Evolutionary conservation across 495 filamentous ascomycete species (phyloP).

Genomic region (Pyrenula massariospora): DNA sequence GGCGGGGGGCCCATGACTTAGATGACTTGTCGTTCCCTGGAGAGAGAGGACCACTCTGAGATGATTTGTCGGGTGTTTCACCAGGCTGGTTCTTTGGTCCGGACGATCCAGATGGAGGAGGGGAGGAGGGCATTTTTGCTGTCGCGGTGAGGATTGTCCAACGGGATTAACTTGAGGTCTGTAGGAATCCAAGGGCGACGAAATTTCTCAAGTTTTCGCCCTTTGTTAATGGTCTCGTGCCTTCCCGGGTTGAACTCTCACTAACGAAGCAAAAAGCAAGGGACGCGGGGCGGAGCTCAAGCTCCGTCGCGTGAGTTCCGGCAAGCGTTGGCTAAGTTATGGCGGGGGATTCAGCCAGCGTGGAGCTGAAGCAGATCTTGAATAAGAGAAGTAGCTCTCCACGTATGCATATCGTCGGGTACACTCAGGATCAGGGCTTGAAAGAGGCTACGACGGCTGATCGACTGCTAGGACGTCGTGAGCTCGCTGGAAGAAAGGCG

Average conservation of each 20-base stretch:
- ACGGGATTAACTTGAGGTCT: neutral
- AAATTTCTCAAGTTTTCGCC: neutral
- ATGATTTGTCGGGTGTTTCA: neutral
- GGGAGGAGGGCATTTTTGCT: neutral
- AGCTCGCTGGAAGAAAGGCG: neutral
- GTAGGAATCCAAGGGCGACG: neutral
- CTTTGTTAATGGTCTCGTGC: neutral
- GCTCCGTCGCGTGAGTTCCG: neutral
- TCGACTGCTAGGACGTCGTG: neutral
- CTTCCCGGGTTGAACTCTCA: neutral
- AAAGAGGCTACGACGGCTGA: neutral
- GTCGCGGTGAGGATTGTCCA: neutral
- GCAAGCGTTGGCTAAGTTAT: neutral
- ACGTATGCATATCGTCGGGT: neutral
- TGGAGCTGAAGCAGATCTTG: neutral
- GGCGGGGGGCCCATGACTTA: slow-evolving; percentile 1
- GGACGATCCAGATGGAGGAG: neutral
- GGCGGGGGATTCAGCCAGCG: neutral
- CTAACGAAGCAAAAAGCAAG: neutral
- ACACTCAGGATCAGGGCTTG: neutral
- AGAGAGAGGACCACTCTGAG: neutral
- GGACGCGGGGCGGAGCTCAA: neutral
- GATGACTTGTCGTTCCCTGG: neutral
- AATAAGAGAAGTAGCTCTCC: neutral
- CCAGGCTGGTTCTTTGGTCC: neutral